Conservation (phyloP, 2,329 filamentous ascomycete genomes). For the Aspergillus phoenicis region DNA sequence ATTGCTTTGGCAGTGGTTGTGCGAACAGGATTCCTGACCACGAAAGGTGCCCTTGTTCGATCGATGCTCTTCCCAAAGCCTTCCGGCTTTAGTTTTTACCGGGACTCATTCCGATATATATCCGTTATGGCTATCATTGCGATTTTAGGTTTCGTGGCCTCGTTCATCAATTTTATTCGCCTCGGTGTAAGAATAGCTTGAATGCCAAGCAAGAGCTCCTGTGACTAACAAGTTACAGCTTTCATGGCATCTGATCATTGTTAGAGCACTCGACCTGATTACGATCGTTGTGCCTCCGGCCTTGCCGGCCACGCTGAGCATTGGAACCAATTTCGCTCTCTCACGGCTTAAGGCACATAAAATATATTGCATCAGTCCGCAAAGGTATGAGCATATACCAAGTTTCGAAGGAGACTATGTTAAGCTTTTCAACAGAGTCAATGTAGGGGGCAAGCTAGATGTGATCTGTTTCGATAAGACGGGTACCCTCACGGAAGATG, state of each 20-base stretch:
- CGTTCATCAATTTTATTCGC: constrained; percentile 89
- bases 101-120: constrained; percentile 96
- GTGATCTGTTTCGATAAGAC: constrained; percentile 99
- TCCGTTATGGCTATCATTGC: constrained; percentile 93
- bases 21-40: constrained; percentile 94
- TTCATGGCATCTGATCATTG: constrained; percentile 85
- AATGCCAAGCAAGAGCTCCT: background rate
- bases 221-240: constrained; percentile 50
- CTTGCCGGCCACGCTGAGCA: constrained; percentile 89
- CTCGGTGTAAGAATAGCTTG: constrained; percentile 56
- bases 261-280: constrained; percentile 90
- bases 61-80: constrained; percentile 99
- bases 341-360: constrained; percentile 81
- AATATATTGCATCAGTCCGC: constrained; percentile 97
- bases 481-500: constrained; percentile 95
- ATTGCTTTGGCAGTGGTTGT: constrained; percentile 90
- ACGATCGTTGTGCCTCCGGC: constrained; percentile 97
- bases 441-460: constrained; percentile 93
- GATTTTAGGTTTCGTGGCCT: constrained; percentile 81
- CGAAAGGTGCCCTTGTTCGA: constrained; percentile 90
- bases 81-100: constrained; percentile 97
- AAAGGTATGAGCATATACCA: constrained; percentile 51
- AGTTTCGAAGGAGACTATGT: background rate
- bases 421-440: constrained; percentile 62
- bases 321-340: constrained; percentile 94